Evolutionary conservation across 164 flowering plant species (phyloP).

Genomic region (Macadamia tetraphylla): DNA sequence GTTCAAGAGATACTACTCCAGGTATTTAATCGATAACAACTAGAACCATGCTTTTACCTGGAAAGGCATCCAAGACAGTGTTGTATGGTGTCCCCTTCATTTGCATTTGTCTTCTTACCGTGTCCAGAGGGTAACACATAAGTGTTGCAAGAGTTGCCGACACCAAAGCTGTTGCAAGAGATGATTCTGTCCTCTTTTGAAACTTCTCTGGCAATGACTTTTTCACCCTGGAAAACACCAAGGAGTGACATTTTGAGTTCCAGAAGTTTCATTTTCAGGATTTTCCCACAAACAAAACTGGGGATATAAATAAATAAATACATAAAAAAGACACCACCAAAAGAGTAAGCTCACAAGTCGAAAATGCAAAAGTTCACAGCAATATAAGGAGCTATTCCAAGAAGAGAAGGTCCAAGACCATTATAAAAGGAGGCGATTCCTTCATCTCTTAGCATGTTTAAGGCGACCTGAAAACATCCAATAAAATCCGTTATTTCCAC

Average conservation of each 20-base stretch:
- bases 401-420: conserved; percentile 95
- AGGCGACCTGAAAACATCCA: conserved; percentile 58
- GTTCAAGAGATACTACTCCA: no score
- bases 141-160: conserved; percentile 88
- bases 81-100: conserved; percentile 89
- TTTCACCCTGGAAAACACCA: conserved; percentile 53
- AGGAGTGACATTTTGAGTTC: conserved; percentile 5
- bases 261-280: neutral
- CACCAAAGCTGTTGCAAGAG: conserved; percentile 67
- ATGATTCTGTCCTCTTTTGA: conserved; percentile 68
- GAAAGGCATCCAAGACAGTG: conserved; percentile 77
- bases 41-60: conserved; percentile 42
- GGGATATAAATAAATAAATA: neutral
- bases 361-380: conserved; percentile 93
- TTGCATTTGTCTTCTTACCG: conserved; percentile 97
- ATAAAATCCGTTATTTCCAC: conserved; percentile 4
- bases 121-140: conserved; percentile 93
- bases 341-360: conserved; percentile 68
- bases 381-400: conserved; percentile 97
- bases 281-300: neutral
- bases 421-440: conserved; percentile 82
- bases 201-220: conserved; percentile 85
- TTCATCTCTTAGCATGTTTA: conserved; percentile 86
- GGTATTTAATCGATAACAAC: neutral
- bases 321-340: conserved; percentile 5